These are phyloP conservation scores for Viola pubescens DNA, from an alignment of 441 rosid genomes.

Conservation along the genomic window DNA sequence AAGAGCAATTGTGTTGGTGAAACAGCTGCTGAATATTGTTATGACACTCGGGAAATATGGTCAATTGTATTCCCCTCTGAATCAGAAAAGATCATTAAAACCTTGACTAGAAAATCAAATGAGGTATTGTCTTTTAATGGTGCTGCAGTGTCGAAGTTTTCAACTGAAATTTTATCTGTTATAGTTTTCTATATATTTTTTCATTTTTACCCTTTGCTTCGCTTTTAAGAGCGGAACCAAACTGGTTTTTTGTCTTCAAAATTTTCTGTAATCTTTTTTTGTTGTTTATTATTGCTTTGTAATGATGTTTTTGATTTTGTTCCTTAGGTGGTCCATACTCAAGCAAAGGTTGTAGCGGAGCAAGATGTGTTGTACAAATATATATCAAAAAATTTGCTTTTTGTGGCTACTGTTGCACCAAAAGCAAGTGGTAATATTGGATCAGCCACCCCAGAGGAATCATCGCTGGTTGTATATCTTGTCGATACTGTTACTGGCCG, in stretches of 20 bases:
- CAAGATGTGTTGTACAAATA: constrained; percentile 93
- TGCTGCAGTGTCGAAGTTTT: background rate
- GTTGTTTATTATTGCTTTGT: background rate
- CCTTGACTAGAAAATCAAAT: constrained; percentile 58
- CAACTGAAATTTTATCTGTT: background rate
- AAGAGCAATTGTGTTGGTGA: constrained; percentile 50
- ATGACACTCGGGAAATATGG: constrained; percentile 73
- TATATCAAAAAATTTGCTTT: constrained; percentile 75
- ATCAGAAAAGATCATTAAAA: constrained; percentile 77
- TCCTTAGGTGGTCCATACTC: constrained; percentile 90
- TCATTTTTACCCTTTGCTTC: background rate
- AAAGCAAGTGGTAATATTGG: constrained; percentile 83
- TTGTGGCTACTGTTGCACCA: constrained; percentile 85
- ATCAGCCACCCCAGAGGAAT: constrained; percentile 85
- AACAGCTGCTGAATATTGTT: constrained; percentile 65
- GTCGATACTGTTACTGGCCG: constrained; percentile 90
- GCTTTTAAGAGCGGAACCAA: too few relatives aligned
- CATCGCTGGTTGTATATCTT: constrained; percentile 72
- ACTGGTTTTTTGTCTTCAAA: background rate
- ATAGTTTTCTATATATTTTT: background rate
- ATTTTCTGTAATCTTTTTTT: background rate
- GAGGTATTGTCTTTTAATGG: constrained; percentile 47
- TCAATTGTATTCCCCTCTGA: constrained; percentile 83
- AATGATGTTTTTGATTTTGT: constrained; percentile 12
- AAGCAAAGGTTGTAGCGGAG: constrained; percentile 84